Percentiles rank a stretch among this genome's conserved stretches.
Evolutionary conservation across 352 stramenopile genomes (phyloP).

Genomic region (Saprolegnia parasitica): DNA sequence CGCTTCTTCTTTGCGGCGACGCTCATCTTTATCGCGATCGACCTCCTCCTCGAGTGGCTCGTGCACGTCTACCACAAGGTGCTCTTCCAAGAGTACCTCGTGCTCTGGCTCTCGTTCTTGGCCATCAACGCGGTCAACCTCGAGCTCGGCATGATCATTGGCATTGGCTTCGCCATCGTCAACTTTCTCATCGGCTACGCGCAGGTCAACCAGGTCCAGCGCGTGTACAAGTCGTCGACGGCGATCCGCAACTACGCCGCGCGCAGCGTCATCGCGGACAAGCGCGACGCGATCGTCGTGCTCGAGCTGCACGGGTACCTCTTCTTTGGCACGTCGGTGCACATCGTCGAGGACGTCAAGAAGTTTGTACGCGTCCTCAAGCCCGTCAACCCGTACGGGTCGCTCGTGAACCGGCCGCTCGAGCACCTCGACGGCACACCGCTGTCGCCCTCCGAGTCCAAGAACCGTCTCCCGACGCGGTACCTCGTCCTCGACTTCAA

Average conservation of each 20-base stretch:
- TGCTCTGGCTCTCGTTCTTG: conserved; percentile 91
- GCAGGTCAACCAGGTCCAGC: conserved; percentile 62
- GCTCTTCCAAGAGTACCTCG: conserved; percentile 87
- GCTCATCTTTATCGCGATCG: conserved; percentile 96
- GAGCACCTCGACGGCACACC: conserved; percentile 68
- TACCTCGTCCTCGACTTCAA: conserved; percentile 88
- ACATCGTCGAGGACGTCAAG: conserved; percentile 78
- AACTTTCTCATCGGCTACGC: conserved; percentile 82
- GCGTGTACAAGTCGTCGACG: conserved; percentile 49
- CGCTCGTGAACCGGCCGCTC: conserved; percentile 44
- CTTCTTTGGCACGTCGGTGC: conserved; percentile 81
- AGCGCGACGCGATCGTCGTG: conserved; percentile 68
- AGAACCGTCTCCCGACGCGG: conserved; percentile 56
- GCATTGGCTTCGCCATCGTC: conserved; percentile 84
- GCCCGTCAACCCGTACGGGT: conserved; percentile 30
- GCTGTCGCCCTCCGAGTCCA: conserved; percentile 33
- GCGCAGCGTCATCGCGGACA: conserved; percentile 54
- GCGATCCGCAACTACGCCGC: conserved; percentile 64
- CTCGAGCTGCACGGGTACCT: conserved; percentile 79
- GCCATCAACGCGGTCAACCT: conserved; percentile 93
- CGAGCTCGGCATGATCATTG: conserved; percentile 93
- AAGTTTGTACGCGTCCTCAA: conserved; percentile 63
- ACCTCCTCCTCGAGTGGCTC: conserved; percentile 97
- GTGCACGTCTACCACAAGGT: conserved; percentile 80
- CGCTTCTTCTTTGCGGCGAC: conserved; percentile 97